These are phyloP conservation scores for Tetraselmis striata DNA, from an alignment of 139 green algal species.

Conservation along the genomic window DNA sequence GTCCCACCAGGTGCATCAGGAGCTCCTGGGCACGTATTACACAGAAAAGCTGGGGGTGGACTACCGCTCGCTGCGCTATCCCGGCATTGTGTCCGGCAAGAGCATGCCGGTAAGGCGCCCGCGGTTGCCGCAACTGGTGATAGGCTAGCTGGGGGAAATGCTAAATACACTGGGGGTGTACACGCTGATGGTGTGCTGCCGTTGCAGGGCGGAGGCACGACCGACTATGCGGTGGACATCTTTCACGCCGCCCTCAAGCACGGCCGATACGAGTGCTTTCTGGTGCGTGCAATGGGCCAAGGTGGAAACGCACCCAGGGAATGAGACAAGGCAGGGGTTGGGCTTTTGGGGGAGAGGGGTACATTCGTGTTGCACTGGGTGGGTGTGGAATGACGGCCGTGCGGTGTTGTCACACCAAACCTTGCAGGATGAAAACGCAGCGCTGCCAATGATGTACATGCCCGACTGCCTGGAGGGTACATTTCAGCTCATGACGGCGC, in stretches of 20 bases:
- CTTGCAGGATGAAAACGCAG: constrained; percentile 22
- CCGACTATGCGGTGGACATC: constrained; percentile 69
- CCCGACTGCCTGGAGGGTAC: constrained; percentile 51
- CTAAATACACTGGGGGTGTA: too few species aligned
- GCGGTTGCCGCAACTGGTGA: too few species aligned
- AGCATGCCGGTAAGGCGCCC: not conserved
- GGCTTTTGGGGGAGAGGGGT: too few species aligned
- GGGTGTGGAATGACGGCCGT: too few species aligned
- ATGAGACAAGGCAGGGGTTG: too few species aligned
- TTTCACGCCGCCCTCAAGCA: constrained; percentile 40
- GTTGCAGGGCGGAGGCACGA: constrained; percentile 51
- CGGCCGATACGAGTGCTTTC: constrained; percentile 48
- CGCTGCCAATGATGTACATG: constrained; percentile 61
- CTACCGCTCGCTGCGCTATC: constrained; percentile 58
- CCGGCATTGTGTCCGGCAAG: constrained; percentile 55
- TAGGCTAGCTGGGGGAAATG: too few species aligned
- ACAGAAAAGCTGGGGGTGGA: constrained; percentile 45
- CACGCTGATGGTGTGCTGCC: too few species aligned
- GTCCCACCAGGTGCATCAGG: constrained; percentile 34
- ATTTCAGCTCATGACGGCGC: constrained; percentile 47
- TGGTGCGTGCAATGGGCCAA: constrained; percentile 20
- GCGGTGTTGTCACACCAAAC: too few species aligned
- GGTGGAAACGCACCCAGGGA: too few species aligned
- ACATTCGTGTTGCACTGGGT: too few species aligned
- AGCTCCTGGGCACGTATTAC: constrained; percentile 61